Conservation (phyloP, 257 asterid genomes). For the Capsicum chinense region DNA sequence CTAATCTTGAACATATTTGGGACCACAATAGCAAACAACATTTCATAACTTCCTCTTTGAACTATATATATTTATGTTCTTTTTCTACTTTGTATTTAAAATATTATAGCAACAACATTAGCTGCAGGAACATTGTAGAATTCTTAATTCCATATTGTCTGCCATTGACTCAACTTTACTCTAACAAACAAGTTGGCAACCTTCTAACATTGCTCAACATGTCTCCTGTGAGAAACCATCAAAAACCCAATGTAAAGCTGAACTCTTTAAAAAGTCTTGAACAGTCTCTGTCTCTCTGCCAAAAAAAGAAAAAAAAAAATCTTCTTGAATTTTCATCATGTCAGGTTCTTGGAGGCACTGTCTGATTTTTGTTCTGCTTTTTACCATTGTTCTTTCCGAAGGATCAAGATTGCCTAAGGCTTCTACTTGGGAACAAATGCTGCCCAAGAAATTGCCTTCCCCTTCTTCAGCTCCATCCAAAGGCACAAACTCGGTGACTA, state of each 20-base stretch:
- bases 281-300: neutral
- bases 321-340: constrained; percentile 47
- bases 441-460: constrained; percentile 87
- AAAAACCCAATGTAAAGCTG: constrained; percentile 41
- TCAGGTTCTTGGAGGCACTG: constrained; percentile 53
- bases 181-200: constrained; percentile 70
- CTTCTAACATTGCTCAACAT: constrained; percentile 57
- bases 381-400: constrained; percentile 61
- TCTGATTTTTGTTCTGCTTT: constrained; percentile 52
- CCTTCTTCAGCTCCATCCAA: constrained; percentile 84
- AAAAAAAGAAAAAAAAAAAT: neutral
- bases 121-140: constrained; percentile 39
- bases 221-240: constrained; percentile 54
- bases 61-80: constrained; percentile 32
- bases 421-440: constrained; percentile 73
- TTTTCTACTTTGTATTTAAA: constrained; percentile 34
- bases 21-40: constrained; percentile 40
- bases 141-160: constrained; percentile 65
- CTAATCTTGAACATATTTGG: constrained; percentile 33
- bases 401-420: constrained; percentile 69
- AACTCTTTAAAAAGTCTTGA: constrained; percentile 37
- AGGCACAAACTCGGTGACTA: constrained; percentile 65
- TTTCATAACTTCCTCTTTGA: constrained; percentile 38
- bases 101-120: constrained; percentile 43
- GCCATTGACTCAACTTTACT: constrained; percentile 75